Evolutionary conservation across 345 rosid species (phyloP), one percentile per base, ranked within the genome.

Genomic region (Aquilaria malaccensis): DNA sequence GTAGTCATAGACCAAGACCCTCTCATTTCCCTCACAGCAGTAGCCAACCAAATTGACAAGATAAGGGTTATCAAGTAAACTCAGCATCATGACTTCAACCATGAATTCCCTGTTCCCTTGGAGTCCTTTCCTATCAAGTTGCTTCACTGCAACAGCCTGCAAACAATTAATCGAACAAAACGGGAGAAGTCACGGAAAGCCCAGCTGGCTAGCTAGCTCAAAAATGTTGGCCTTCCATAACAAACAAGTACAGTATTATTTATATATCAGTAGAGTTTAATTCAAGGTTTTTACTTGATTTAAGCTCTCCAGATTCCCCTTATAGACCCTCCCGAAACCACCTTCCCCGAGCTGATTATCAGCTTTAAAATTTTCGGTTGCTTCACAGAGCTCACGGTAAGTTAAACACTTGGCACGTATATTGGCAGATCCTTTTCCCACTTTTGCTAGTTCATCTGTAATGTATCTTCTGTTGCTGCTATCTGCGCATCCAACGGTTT

Each of bases 291-390:
- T 1, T 82, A 86, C 95, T 60, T 80, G 70, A 50, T 83, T 72
- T 32, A 61, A 66, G 60, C 62, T 63, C 58, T 81, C 87, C 32
- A 87, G 54, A 0, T 64, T 56, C 4, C 92, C 98, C 73, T 77
- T 85, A 72, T 89, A 93, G 14, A 89, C 97, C 81, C 90, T 93
- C 37, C 98, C 98, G 50, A 89, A 93, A 15, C 98, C 98, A 2
- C 98, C 98, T 83, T 93, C 97, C 6, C 98, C 98, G 2, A 93
- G 78, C 56, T 81, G 79, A 74, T 80, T 74, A 0, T 81, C 84
- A 1, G 77, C 86, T 67, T 76, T 67, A 76, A 93, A 93, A 75
- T 84, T 85, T 10, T 76, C 63, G 13, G 98, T 89, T 29, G 96
- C 96, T 1, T 32, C 67, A 45, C 75, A 76, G 9, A 93, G 79